phyloP scores from a whole-genome alignment of 2,329 filamentous ascomycete genomes.

The Fusarium neocosmosporiellum region DNA sequence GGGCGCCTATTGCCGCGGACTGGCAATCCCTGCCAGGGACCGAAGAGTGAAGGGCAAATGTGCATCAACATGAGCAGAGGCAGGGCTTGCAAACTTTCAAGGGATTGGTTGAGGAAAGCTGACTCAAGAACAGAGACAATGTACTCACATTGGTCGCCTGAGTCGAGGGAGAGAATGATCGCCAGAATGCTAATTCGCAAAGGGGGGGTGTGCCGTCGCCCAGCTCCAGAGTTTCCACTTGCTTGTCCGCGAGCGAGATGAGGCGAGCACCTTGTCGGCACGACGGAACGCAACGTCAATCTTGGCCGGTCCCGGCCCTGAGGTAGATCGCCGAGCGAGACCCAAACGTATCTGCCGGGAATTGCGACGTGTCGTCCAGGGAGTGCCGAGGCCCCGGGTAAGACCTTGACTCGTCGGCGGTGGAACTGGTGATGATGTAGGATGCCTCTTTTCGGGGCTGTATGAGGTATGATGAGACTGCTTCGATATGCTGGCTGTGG shows the following conservation, averaged over 20 bases:
- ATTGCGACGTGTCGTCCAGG: constrained; percentile 2
- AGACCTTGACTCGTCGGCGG: neutral
- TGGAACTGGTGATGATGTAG: neutral
- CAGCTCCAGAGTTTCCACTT: neutral
- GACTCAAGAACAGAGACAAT: neutral
- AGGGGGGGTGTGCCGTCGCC: neutral
- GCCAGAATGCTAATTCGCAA: neutral
- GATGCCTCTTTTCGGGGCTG: neutral
- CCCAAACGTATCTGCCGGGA: constrained; percentile 13
- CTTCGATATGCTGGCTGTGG: neutral
- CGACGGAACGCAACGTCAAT: constrained; percentile 8
- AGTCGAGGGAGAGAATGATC: neutral
- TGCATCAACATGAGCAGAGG: neutral
- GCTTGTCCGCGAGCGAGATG: neutral
- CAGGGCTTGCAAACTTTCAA: neutral
- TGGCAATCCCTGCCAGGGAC: constrained; percentile 3
- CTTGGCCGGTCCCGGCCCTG: neutral
- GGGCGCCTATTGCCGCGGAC: constrained; percentile 6
- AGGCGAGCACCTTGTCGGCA: constrained; percentile 35
- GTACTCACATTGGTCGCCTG: constrained; percentile 6
- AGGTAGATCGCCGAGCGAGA: constrained; percentile 8
- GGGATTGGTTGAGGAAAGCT: neutral
- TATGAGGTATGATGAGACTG: neutral
- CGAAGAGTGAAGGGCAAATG: constrained; percentile 8
- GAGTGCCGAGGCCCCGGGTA: neutral